These are phyloP conservation scores for Alternaria arbusti DNA, from an alignment of 2,329 filamentous ascomycete species.

Conservation along the genomic window DNA sequence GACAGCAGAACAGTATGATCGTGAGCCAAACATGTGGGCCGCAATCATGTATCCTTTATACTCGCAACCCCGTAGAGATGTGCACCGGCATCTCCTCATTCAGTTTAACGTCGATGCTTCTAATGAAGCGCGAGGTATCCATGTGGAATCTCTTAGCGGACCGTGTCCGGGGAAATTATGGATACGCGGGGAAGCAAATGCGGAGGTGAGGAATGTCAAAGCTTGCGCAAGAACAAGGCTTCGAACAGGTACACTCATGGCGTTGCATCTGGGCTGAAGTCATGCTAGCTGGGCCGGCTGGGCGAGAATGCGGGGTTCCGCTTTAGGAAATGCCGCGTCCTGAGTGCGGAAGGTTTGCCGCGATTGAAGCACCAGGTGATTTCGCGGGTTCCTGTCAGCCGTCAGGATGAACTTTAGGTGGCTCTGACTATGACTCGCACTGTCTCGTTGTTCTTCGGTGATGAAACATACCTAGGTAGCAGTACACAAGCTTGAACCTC, in stretches of 20 bases:
- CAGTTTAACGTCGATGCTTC: conserved; percentile 3
- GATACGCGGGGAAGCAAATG: conserved; percentile 11
- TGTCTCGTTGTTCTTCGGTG: neutral
- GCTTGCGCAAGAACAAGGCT: neutral
- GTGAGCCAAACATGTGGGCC: neutral
- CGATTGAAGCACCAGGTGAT: neutral
- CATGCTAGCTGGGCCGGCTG: conserved; percentile 6
- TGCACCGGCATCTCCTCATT: conserved; percentile 12
- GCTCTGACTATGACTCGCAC: neutral
- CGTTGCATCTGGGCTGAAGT: conserved; percentile 1
- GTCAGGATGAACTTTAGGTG: neutral
- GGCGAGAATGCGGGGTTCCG: conserved; percentile 12
- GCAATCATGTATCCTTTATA: conserved; percentile 6
- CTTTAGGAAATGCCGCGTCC: conserved; percentile 10
- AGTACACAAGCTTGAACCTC: too few species aligned
- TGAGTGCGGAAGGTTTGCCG: neutral
- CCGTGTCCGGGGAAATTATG: conserved; percentile 17
- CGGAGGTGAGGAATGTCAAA: conserved; percentile 2
- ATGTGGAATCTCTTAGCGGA: neutral
- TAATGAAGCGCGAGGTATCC: neutral
- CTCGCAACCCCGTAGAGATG: neutral
- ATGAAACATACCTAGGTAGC: neutral
- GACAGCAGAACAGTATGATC: neutral
- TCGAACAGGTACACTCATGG: neutral
- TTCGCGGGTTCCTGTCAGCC: neutral